These are phyloP conservation scores for Sophora flavescens DNA, from an alignment of 306 rosid species.

Conservation along the genomic window DNA sequence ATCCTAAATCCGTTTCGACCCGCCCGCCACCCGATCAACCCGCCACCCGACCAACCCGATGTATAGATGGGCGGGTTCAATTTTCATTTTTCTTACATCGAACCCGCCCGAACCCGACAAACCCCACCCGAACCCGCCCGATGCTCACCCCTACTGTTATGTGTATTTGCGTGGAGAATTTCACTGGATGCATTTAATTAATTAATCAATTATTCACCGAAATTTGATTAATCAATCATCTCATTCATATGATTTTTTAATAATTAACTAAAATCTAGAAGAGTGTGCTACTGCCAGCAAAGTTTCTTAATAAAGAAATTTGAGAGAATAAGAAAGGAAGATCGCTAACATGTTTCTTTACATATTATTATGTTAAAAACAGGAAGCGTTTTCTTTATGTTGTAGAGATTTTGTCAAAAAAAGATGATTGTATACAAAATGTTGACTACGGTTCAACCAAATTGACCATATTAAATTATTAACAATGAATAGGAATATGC, in stretches of 20 bases:
- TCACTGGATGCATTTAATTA: slow-evolving; percentile 2
- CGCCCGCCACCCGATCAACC: too few species aligned
- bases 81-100: too few species aligned
- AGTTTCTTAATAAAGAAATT: neutral
- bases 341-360: neutral
- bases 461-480: neutral
- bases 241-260: neutral
- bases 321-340: neutral
- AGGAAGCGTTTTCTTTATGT: neutral
- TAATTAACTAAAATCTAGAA: slow-evolving; percentile 1
- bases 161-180: neutral
- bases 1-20: too few species aligned
- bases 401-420: slow-evolving; percentile 1
- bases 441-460: neutral
- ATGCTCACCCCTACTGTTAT: too few species aligned
- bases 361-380: too few species aligned
- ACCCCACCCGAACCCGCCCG: too few species aligned
- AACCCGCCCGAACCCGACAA: too few species aligned
- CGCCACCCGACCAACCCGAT: too few species aligned
- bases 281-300: slow-evolving; percentile 17
- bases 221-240: slow-evolving; percentile 33
- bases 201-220: neutral
- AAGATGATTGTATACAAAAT: slow-evolving; percentile 12
- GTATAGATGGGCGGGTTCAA: too few species aligned
- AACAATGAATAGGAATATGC: neutral